Base-by-base conservation (phyloP, 2,329 filamentous ascomycete species). In the Ophiocordyceps camponoti-floridani region DNA sequence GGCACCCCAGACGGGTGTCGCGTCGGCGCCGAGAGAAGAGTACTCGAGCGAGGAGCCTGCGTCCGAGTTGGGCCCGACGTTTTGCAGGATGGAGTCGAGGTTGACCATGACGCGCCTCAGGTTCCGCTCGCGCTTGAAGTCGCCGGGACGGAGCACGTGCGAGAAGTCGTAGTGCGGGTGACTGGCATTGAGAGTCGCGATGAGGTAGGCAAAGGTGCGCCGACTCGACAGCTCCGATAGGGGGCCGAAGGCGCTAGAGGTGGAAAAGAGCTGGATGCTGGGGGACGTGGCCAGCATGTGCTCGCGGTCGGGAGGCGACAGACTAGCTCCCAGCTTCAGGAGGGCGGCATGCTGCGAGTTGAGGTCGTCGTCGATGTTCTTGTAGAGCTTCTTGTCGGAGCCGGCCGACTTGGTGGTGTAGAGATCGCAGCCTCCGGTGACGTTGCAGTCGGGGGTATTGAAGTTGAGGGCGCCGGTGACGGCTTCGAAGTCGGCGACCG, bases 371-470 rank as follows among this genome's bases (percentile, higher is more conserved):
- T 95, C 88, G 58, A 98, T 96, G 58, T 82, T 84, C 64, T 88
- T 93, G 70, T 95, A 95, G 9, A 98, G 71, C 60, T 96, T 96
- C 74, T 95, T 95, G 61, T 98, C 91, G 50, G 82, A 81, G 41
- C 88, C 87, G 45, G 89, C 87, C 28, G 91, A 88, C 64, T 98
- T 98, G 26, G 88, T 95, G 10, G 89, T 96, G 69, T 95, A 98
- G 16, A 96, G 73, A 62, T 98, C 91, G 70, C 89, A 96, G 51
- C 85, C 84, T 54, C 91, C 91, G 27, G 87, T 82, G 48, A 98
- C 83, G 53, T 89, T 84, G 58, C 86, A 88, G 60, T 96, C 89
- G 44, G 84, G 78, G 1, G 89, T 95, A 56, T 91, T 85, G 69
- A 96, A 96, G 60, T 94, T 96, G 58, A 98, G 78, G 50, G 89